phyloP scores from a whole-genome alignment of 805 yeast species.

The Starmerella kuoi region DNA sequence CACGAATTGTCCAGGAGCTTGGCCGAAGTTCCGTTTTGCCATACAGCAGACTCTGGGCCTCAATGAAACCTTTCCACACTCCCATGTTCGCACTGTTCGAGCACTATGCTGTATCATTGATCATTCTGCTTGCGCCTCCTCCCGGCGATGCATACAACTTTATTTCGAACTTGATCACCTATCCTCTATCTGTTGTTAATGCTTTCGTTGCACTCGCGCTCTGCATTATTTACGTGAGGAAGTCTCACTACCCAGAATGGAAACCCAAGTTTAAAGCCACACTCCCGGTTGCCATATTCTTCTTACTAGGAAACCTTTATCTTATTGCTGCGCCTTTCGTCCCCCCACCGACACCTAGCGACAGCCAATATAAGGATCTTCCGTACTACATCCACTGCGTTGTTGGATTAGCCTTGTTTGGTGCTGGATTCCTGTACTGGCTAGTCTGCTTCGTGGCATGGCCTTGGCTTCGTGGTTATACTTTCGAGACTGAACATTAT shows the following conservation, averaged over 20 bases:
- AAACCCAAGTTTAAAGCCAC: slow-evolving; percentile 44
- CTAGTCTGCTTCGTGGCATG: slow-evolving; percentile 45
- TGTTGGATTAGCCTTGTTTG: slow-evolving; percentile 62
- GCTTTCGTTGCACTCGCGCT: slow-evolving; percentile 51
- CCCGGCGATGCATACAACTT: slow-evolving; percentile 83
- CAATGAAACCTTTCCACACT: slow-evolving; percentile 58
- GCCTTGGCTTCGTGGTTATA: slow-evolving; percentile 34
- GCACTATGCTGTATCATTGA: slow-evolving; percentile 63
- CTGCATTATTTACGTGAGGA: slow-evolving; percentile 40
- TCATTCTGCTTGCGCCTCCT: slow-evolving; percentile 68
- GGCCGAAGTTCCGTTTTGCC: slow-evolving; percentile 78
- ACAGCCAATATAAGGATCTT: slow-evolving; percentile 47
- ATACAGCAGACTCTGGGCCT: slow-evolving; percentile 56
- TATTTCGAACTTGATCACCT: slow-evolving; percentile 64
- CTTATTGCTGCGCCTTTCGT: slow-evolving; percentile 66
- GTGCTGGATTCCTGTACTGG: slow-evolving; percentile 54
- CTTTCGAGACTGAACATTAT: slow-evolving; percentile 14
- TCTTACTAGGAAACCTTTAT: slow-evolving; percentile 52
- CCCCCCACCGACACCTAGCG: slow-evolving; percentile 44
- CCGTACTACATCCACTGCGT: slow-evolving; percentile 76
- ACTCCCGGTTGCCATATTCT: slow-evolving; percentile 41
- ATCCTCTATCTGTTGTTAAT: slow-evolving; percentile 69
- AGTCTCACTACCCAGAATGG: slow-evolving; percentile 35
- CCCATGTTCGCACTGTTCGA: slow-evolving; percentile 63
- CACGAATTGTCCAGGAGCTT: slow-evolving; percentile 65